phyloP scores from a whole-genome alignment of 2,329 filamentous ascomycete species.

The Venturia nashicola region DNA sequence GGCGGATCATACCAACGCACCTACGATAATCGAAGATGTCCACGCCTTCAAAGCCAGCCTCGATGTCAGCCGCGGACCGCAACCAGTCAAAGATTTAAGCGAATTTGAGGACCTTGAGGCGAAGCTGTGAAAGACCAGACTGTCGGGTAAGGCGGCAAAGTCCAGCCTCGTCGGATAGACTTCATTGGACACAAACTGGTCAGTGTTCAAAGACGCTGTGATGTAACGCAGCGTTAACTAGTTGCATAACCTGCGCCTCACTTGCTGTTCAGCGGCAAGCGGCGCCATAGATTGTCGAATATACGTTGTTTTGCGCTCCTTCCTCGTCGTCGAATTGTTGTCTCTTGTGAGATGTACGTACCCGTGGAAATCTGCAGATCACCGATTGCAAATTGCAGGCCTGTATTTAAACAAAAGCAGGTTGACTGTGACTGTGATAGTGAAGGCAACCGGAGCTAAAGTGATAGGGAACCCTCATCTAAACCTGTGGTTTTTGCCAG shows the following conservation, averaged over 20 bases:
- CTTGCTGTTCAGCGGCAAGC: not conserved
- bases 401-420: not conserved
- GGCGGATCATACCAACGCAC: slow-evolving; percentile 19
- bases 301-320: not conserved
- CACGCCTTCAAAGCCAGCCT: slow-evolving; percentile 68
- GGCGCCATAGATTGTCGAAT: not conserved
- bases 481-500: not conserved
- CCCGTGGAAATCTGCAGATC: not conserved
- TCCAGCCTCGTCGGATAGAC: not conserved
- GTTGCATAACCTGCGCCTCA: not conserved
- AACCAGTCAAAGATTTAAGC: slow-evolving; percentile 60
- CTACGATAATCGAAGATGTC: slow-evolving; percentile 56
- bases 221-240: not conserved
- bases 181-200: not conserved
- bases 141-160: not conserved
- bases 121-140: slow-evolving; percentile 50
- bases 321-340: not conserved
- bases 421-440: not conserved
- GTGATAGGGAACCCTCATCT: not conserved
- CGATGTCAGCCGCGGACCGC: slow-evolving; percentile 58
- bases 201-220: not conserved
- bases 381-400: not conserved
- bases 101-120: slow-evolving; percentile 78
- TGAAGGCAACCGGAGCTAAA: not conserved
- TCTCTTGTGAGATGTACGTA: not conserved